Evolutionary conservation across 1,139 yeast species (phyloP), one percentile per base, ranked within the genome.

Genomic region (Lodderomyces metapsilosis): DNA sequence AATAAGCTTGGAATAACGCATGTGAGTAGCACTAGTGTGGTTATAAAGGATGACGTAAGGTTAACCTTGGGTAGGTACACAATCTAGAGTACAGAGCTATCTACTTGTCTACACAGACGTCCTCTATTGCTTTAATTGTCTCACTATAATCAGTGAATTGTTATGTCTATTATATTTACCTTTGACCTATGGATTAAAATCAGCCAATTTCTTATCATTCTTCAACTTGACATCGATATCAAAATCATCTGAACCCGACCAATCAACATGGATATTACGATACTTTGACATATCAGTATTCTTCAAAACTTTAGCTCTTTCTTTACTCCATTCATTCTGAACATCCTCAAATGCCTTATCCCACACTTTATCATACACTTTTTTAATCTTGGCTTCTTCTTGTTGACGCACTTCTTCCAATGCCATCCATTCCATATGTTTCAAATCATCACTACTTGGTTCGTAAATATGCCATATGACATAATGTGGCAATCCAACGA

Each of bases 391-490:
- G 38, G 78, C 80, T 55, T 85, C 88, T 58, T 80, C 84, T 48
- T 76, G 70, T 54, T 78, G 81, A 50, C 94, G 78, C 43, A 80
- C 81, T 61, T 88, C 96, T 62, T 88, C 96, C 54, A 86, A 79
- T 1, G 95, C 96, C 95, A 88, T 86, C 95, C 95, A 88, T 59
- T 86, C 95, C 96, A 88, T 88, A 59, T 88, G 95, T 64, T 87
- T 84, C 64, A 86, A 71, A 66, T 87, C 95, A 55, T 86, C 95
- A 3, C 82, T 74, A 6, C 91, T 83, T 16, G 96, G 95, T 62
- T 88, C 96, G 61, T 87, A 88, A 46, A 88, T 84, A 61, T 88
- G 96, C 96, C 96, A 88, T 48, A 88, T 84, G 34, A 87, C 92
- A 58, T 88, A 88, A 64, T 88, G 95, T 5, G 96, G 95, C 51